A percentile compares a stretch with the other conserved stretches of the same genome.
Evolutionary conservation across 1,139 yeast genomes (phyloP).

Genomic region (Taphrina pruni): DNA sequence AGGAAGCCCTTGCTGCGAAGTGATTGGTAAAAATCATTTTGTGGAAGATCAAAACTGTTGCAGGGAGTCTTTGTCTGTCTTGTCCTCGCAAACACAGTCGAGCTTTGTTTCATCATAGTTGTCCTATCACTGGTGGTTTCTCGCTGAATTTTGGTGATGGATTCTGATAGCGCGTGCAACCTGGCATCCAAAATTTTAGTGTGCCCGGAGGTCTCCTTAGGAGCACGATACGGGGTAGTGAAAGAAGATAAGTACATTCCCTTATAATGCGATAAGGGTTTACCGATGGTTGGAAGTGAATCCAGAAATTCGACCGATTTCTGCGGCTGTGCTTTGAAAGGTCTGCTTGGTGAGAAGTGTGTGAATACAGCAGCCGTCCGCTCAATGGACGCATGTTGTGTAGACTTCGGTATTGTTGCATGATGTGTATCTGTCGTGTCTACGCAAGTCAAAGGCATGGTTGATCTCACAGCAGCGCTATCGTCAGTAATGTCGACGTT

Average conservation of each 20-base stretch:
- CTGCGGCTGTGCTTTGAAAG: too few relatives aligned
- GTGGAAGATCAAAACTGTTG: background rate
- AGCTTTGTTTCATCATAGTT: background rate
- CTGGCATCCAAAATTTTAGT: background rate
- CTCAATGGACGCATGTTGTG: background rate
- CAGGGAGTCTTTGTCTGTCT: background rate
- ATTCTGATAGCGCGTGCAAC: background rate
- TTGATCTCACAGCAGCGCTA: too few relatives aligned
- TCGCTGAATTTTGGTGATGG: conserved; percentile 1
- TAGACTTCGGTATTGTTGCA: background rate
- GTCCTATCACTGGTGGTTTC: background rate
- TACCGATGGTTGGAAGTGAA: background rate
- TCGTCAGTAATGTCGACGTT: too few relatives aligned
- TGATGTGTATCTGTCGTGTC: too few relatives aligned
- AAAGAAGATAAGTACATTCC: background rate
- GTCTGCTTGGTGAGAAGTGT: background rate
- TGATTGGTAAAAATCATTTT: background rate
- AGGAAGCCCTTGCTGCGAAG: background rate
- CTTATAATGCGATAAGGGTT: background rate
- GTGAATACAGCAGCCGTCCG: background rate
- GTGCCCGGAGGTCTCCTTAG: background rate
- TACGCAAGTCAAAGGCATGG: too few relatives aligned
- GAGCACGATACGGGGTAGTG: background rate
- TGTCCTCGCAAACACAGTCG: background rate
- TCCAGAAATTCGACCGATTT: background rate